Base-by-base conservation (phyloP, 768 basidiomycete species). In the Psilocybe sp. region DNA sequence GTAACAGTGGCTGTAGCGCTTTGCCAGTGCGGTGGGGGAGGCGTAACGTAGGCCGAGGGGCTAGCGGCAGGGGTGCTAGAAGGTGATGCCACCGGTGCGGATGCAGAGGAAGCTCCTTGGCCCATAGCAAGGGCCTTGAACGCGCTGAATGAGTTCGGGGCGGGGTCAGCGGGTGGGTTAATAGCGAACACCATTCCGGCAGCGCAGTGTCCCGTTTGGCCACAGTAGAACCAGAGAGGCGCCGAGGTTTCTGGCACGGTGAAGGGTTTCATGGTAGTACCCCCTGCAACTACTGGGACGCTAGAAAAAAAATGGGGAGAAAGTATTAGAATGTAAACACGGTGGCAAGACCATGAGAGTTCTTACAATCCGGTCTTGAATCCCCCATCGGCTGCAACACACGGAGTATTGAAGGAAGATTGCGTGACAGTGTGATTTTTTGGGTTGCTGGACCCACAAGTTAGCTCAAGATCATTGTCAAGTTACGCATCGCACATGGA, bases 141-240 rank as follows among this genome's bases (percentile, higher is more conserved):
- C 7, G 72, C 73, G 6, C 64, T 54, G 63, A 83, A 82, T 6
- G 79, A 74, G 54, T 68, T 59, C 13, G 66, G 60, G 10, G 60
- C 55, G 7, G 60, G 59, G 14, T 67, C 66, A 0, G 61, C 64
- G 2, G 76, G 78, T 1, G 84, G 74, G 64, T 86, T 86, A 63
- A 85, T 71, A 3, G 82, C 82, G 61, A 82, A 82, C 19, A 85
- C 83, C 84, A 85, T 85, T 52, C 83, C 70, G 47, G 69, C 60
- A 37, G 72, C 71, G 49, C 84, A 84, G 64, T 86, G 82, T 36
- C 66, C 64, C 8, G 58, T 62, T 57, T 84, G 82, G 38, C 73
- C 68, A 58, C 82, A 84, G 64, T 73, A 78, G 48, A 83, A 69
- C 79, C 80, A 84, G n/a, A 78, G 60, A 9, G 82, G 80, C 5